Percentiles rank a stretch among this genome's conserved stretches.
phyloP scores from a whole-genome alignment of 2,329 filamentous ascomycete genomes.

The Oidium heveae region DNA sequence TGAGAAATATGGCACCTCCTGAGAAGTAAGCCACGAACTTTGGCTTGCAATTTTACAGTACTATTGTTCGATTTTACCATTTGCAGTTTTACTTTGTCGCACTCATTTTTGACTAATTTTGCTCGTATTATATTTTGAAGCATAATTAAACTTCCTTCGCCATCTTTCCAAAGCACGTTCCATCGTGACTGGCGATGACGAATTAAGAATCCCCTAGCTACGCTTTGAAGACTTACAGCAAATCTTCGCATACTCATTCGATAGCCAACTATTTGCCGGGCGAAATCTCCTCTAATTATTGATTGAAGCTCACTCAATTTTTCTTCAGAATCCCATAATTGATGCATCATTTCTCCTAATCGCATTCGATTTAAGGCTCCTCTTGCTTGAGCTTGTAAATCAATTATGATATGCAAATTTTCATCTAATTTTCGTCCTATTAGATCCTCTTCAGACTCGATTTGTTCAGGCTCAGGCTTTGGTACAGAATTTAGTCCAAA shows the following conservation, averaged over 20 bases:
- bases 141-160: slow-evolving; percentile 46
- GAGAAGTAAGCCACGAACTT: slow-evolving; percentile 39
- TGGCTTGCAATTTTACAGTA: slow-evolving; percentile 37
- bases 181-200: slow-evolving; percentile 36
- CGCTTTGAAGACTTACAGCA: slow-evolving; percentile 55
- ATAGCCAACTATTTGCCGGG: slow-evolving; percentile 61
- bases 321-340: slow-evolving; percentile 67
- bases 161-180: slow-evolving; percentile 41
- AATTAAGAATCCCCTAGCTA: slow-evolving; percentile 49
- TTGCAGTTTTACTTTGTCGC: slow-evolving; percentile 26
- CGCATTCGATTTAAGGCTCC: slow-evolving; percentile 56
- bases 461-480: slow-evolving; percentile 46
- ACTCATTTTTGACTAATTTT: slow-evolving; percentile 21
- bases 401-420: slow-evolving; percentile 43
- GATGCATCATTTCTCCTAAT: slow-evolving; percentile 64
- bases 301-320: slow-evolving; percentile 62
- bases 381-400: slow-evolving; percentile 68
- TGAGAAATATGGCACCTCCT: slow-evolving; percentile 31
- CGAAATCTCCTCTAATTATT: slow-evolving; percentile 65
- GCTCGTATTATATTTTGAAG: slow-evolving; percentile 64
- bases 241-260: slow-evolving; percentile 62
- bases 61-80: slow-evolving; percentile 32
- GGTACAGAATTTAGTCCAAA: slow-evolving; percentile 69
- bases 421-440: slow-evolving; percentile 61
- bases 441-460: slow-evolving; percentile 74